Percentiles rank a stretch among this genome's conserved stretches.
phyloP scores from a whole-genome alignment of 2,329 filamentous ascomycete species.

The Pseudodiploospora longispora region DNA sequence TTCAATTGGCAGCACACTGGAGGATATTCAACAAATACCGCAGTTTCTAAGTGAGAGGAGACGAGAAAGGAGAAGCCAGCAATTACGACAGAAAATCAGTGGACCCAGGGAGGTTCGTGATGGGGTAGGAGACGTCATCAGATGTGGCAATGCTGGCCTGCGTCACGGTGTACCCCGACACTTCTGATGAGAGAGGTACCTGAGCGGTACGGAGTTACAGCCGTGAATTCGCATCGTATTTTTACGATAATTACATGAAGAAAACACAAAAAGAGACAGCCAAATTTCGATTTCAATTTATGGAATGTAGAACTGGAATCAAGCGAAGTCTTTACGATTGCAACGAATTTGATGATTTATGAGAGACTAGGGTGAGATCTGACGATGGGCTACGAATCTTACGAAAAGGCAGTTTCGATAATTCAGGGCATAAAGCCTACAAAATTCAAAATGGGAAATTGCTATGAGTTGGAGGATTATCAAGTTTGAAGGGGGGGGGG shows the following conservation, averaged over 20 bases:
- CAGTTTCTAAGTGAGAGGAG: slow-evolving; percentile 49
- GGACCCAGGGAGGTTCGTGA: slow-evolving; percentile 50
- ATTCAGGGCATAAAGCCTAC: no score
- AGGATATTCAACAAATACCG: slow-evolving; percentile 45
- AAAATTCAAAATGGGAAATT: no score
- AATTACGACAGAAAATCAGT: slow-evolving; percentile 53
- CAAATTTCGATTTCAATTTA: not conserved
- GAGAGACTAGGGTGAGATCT: no score
- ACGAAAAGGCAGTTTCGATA: no score
- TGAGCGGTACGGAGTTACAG: no score
- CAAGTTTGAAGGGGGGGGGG: no score
- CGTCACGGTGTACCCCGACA: not conserved
- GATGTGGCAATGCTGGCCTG: slow-evolving; percentile 24
- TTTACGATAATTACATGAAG: not conserved
- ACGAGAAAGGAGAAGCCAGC: slow-evolving; percentile 49
- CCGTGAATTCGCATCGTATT: not conserved
- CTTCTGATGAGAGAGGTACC: not conserved
- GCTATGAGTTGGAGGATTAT: no score
- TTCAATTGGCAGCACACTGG: slow-evolving; percentile 40
- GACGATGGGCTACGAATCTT: no score
- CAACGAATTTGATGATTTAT: not conserved
- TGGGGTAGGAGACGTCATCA: slow-evolving; percentile 49
- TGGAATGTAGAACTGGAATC: not conserved
- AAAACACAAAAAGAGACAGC: not conserved
- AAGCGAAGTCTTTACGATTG: not conserved